Evolutionary conservation across 306 rosid genomes (phyloP), one percentile per base, ranked within the genome.

Genomic region (Abrus precatorius): DNA sequence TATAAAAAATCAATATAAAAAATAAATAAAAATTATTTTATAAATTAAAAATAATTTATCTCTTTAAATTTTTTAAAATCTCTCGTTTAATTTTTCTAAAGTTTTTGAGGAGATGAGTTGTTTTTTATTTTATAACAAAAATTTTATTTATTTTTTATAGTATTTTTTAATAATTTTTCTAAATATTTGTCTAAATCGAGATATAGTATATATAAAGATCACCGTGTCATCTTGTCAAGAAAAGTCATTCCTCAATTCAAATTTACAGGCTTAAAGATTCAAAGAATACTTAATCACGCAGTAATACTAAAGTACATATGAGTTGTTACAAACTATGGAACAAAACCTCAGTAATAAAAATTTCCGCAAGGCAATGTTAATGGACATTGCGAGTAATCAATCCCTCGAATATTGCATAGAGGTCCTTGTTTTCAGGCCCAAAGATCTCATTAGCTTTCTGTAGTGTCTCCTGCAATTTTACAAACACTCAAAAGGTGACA

Each of bases 371-470:
- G 48, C 32, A 72, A 62, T 66, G 83, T 83, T 80, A 93, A 72
- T 89, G 89, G 47, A 87, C 89, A 81, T 85, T 96, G 64, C 98
- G 98, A 60, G 73, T 88, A 77, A 96, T 92, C 90, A 93, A 85
- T 29, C 97, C 97, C 87, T 96, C 97, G 83, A 96, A 96, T 82
- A 92, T 81, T 5, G 89, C 71, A 64, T 86, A 93, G 1, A 96
- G 91, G 83, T 96, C 99, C 76, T 92, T 92, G 91, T 93, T 96
- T 62, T 93, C 97, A 34, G 94, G 82, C 62, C 98, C 97, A 83
- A 96, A 93, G 0, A 96, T 93, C 88, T 96, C 99, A 85, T 85
- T 95, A 28, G 92, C 98, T 85, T 92, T 93, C 71, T 83, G 87
- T n/a, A 96, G 80, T 7, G 99, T 93, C 83, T 89, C 98, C 98